phyloP scores from a whole-genome alignment of 257 asterid genomes.

The Orobanche coerulescens region DNA sequence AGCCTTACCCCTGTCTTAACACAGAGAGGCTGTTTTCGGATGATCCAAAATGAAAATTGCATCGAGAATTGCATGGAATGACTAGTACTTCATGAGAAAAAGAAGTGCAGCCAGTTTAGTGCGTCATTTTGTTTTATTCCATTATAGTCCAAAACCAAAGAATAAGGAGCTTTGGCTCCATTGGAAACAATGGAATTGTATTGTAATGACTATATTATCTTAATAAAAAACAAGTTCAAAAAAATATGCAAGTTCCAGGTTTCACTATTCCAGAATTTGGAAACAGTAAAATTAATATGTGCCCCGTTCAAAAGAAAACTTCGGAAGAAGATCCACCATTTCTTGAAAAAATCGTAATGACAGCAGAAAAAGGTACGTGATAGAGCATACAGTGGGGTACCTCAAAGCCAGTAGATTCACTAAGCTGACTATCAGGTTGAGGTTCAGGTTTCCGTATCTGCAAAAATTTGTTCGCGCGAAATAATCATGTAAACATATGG shows the following conservation, averaged over 20 bases:
- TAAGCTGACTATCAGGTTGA: conserved; percentile 31
- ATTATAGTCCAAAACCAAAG: no score
- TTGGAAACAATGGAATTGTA: no score
- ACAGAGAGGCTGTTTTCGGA: no score
- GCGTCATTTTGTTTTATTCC: no score
- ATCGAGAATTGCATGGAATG: no score
- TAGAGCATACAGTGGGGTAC: conserved; percentile 30
- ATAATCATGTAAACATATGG: conserved; percentile 16
- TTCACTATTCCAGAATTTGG: conserved; percentile 8
- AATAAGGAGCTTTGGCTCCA: no score
- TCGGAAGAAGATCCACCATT: conserved; percentile 10
- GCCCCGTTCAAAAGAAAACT: not conserved
- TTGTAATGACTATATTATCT: not conserved
- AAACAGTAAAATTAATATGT: not conserved
- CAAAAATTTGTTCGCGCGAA: conserved; percentile 18
- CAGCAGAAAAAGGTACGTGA: conserved; percentile 1
- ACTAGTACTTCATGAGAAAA: no score
- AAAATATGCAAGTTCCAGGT: conserved; percentile 5
- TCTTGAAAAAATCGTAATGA: not conserved
- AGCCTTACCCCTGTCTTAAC: no score
- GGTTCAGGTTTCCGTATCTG: conserved; percentile 50
- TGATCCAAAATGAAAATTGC: no score
- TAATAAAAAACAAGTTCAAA: not conserved
- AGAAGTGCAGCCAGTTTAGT: no score
- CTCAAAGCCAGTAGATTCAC: conserved; percentile 51